These are phyloP conservation scores for Cercospora citrullina DNA, from an alignment of 2,329 filamentous ascomycete genomes.

Conservation along the genomic window DNA sequence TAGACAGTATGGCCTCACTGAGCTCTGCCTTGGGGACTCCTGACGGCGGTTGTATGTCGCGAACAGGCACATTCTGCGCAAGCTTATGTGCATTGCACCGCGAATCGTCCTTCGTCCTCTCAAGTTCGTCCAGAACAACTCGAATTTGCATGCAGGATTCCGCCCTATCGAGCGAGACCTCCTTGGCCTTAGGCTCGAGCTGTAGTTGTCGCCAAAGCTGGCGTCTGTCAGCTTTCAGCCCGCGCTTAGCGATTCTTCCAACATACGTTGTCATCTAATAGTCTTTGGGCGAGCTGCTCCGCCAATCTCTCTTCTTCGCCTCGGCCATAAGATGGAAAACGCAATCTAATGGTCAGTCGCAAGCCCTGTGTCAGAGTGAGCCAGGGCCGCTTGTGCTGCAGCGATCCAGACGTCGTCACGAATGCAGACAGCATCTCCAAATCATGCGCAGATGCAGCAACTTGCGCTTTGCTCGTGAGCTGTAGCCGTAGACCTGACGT, in stretches of 20 bases:
- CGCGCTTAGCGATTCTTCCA: neutral
- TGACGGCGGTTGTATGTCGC: constrained; percentile 23
- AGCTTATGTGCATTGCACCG: constrained; percentile 27
- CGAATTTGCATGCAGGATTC: constrained; percentile 10
- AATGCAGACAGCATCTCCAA: neutral
- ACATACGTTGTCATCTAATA: constrained; percentile 17
- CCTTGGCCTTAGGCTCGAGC: constrained; percentile 16
- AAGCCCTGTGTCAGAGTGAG: neutral
- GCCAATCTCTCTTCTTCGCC: constrained; percentile 1
- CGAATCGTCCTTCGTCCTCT: constrained; percentile 1
- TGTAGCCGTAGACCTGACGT: constrained; percentile 25
- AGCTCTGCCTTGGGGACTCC: constrained; percentile 17
- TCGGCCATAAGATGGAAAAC: neutral
- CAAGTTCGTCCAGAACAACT: constrained; percentile 31
- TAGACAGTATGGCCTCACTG: constrained; percentile 34
- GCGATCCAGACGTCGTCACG: neutral
- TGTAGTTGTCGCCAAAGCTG: constrained; percentile 30
- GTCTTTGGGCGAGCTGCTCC: constrained; percentile 12
- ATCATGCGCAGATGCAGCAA: constrained; percentile 28
- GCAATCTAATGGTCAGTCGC: neutral
- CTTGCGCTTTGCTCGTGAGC: constrained; percentile 24
- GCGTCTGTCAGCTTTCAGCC: neutral
- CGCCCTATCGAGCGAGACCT: constrained; percentile 18
- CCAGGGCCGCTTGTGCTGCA: neutral
- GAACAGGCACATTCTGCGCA: constrained; percentile 27